Evolutionary conservation across 345 rosid species (phyloP).

Genomic region (Camelina sativa): DNA sequence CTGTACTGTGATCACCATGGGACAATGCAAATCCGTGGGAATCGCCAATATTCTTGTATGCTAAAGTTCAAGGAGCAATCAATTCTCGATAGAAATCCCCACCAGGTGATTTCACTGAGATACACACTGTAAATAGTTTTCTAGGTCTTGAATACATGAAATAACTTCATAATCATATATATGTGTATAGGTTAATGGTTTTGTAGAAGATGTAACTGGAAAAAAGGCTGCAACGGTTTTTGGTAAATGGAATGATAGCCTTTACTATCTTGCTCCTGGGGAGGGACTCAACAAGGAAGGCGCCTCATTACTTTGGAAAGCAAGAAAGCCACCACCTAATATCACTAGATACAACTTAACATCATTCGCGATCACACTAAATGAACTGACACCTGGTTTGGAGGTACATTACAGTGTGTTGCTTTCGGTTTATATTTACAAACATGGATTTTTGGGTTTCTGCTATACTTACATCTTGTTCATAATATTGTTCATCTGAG

Average conservation of each 20-base stretch:
- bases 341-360: constrained; percentile 95
- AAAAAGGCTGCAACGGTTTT: constrained; percentile 65
- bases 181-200: constrained; percentile 73
- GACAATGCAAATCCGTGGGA: constrained; percentile 78
- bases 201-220: constrained; percentile 76
- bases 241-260: constrained; percentile 97
- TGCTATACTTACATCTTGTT: not conserved
- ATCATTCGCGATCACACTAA: constrained; percentile 86
- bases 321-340: constrained; percentile 72
- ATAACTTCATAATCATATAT: constrained; percentile 8
- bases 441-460: constrained; percentile 6
- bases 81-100: constrained; percentile 90
- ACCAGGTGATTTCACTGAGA: constrained; percentile 58
- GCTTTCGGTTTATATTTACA: not conserved
- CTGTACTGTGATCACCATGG: constrained; percentile 96
- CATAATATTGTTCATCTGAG: constrained; percentile 1
- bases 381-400: constrained; percentile 85
- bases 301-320: constrained; percentile 78
- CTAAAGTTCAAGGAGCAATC: constrained; percentile 93
- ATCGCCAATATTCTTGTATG: constrained; percentile 76
- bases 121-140: not conserved
- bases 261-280: constrained; percentile 55
- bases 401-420: constrained; percentile 57
- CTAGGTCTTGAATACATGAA: not conserved
- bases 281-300: constrained; percentile 56